phyloP scores from a whole-genome alignment of 108 stramenopile genomes.

The Nannochloropsis oceanica region DNA sequence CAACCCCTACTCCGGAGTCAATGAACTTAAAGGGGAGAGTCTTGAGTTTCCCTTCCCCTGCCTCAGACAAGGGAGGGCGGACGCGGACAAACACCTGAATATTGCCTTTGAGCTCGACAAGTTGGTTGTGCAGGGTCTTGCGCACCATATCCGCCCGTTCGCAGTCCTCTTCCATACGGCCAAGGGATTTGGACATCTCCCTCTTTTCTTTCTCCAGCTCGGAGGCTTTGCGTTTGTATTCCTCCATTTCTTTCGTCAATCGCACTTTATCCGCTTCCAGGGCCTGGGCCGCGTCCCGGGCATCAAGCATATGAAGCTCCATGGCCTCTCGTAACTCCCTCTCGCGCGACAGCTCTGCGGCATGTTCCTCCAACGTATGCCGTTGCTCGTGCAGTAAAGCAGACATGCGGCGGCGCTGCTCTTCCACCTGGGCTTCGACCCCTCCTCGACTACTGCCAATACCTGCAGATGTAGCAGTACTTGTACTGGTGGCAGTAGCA shows the following conservation, averaged over 20 bases:
- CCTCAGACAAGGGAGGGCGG: constrained; percentile 26
- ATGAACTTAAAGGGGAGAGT: neutral
- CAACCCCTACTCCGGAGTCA: neutral
- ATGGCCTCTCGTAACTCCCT: neutral
- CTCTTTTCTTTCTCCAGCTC: neutral
- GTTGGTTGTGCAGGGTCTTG: neutral
- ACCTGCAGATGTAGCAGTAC: neutral
- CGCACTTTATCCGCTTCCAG: neutral
- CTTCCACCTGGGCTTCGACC: neutral
- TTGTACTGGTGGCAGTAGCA: neutral
- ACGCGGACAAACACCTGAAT: constrained; percentile 46
- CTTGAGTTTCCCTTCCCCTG: neutral
- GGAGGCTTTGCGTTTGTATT: neutral
- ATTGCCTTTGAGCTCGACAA: constrained; percentile 46
- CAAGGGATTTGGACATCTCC: neutral
- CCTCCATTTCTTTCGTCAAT: neutral
- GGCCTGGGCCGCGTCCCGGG: neutral
- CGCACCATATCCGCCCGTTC: neutral
- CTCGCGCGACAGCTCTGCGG: neutral
- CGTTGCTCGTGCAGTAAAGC: neutral
- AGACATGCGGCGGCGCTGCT: neutral
- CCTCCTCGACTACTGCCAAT: neutral
- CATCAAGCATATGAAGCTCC: neutral
- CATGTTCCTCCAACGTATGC: neutral
- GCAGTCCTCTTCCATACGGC: neutral